Percentiles rank a stretch among this genome's conserved stretches.
Evolutionary conservation across 306 rosid genomes (phyloP).

Genomic region (Begonia fuchsioides): DNA sequence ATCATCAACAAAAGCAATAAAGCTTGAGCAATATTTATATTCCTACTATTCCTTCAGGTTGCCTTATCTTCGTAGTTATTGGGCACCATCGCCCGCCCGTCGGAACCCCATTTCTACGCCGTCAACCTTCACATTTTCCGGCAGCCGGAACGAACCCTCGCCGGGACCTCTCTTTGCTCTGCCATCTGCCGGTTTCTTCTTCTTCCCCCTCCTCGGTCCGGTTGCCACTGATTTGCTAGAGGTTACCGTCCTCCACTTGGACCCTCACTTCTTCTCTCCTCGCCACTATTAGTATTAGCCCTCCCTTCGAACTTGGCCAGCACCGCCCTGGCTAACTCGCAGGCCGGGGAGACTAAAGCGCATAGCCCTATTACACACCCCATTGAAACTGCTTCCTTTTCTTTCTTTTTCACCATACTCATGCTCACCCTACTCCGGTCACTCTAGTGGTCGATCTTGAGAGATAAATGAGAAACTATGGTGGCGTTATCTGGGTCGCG

Average conservation of each 20-base stretch:
- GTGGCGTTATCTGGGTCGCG: constrained; percentile 6
- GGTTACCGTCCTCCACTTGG: constrained; percentile 18
- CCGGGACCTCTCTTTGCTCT: constrained; percentile 16
- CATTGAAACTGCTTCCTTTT: constrained; percentile 14
- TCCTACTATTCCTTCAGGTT: constrained; percentile 8
- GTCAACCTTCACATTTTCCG: constrained; percentile 13
- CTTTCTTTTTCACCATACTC: constrained; percentile 1
- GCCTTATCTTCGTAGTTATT: constrained; percentile 10
- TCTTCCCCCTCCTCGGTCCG: constrained; percentile 23
- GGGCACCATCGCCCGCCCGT: constrained; percentile 9
- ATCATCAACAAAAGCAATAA: too few relatives aligned
- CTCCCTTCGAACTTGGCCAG: constrained; percentile 10
- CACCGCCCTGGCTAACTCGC: constrained; percentile 14
- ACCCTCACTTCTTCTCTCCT: constrained; percentile 27
- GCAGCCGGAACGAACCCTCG: constrained; percentile 19
- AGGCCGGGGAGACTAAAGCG: constrained; percentile 22
- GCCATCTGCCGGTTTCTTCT: constrained; percentile 17
- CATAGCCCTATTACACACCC: constrained; percentile 29
- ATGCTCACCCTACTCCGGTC: background rate
- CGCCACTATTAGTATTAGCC: background rate
- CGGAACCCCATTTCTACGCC: constrained; percentile 16
- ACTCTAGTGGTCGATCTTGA: background rate
- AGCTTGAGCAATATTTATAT: constrained; percentile 13
- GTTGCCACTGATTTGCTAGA: constrained; percentile 28
- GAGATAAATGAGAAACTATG: constrained; percentile 10